Evolutionary conservation across 106 monocot species (phyloP).

Genomic region (Apostasia ramifera): DNA sequence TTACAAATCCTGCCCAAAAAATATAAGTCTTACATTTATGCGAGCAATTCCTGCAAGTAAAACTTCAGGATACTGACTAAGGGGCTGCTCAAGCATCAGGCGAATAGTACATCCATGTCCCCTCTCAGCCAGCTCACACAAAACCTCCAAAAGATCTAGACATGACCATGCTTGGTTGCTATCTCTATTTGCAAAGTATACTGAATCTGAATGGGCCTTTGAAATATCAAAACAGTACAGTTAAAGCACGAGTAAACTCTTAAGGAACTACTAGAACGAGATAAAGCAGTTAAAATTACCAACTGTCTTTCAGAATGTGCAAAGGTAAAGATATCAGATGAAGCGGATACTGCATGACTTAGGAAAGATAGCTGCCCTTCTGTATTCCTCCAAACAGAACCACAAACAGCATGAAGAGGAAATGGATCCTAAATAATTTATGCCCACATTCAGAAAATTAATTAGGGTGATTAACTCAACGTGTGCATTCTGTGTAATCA

Average conservation of each 20-base stretch:
- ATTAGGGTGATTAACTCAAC: neutral
- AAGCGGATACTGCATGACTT: constrained; percentile 64
- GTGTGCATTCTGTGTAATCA: neutral
- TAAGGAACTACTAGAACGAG: neutral
- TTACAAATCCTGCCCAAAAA: neutral
- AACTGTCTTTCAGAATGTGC: constrained; percentile 69
- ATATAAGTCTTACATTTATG: constrained; percentile 35
- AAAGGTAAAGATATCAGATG: constrained; percentile 74
- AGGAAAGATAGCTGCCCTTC: constrained; percentile 94
- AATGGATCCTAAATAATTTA: constrained; percentile 68
- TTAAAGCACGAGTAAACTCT: neutral
- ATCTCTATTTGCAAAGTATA: constrained; percentile 27
- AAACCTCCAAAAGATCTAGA: constrained; percentile 76
- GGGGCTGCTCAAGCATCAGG: constrained; percentile 57
- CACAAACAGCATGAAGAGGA: constrained; percentile 78
- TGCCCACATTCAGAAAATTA: neutral
- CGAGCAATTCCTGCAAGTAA: constrained; percentile 69
- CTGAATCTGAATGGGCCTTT: constrained; percentile 37
- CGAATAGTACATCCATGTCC: constrained; percentile 66
- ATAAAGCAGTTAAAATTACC: constrained; percentile 35
- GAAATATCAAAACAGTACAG: constrained; percentile 1
- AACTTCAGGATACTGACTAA: constrained; percentile 62
- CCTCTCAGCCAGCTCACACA: constrained; percentile 86
- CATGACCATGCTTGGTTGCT: constrained; percentile 84
- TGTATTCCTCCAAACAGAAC: constrained; percentile 80